Conservation (phyloP, 2,329 filamentous ascomycete genomes). For the Apiospora pterosperma region DNA sequence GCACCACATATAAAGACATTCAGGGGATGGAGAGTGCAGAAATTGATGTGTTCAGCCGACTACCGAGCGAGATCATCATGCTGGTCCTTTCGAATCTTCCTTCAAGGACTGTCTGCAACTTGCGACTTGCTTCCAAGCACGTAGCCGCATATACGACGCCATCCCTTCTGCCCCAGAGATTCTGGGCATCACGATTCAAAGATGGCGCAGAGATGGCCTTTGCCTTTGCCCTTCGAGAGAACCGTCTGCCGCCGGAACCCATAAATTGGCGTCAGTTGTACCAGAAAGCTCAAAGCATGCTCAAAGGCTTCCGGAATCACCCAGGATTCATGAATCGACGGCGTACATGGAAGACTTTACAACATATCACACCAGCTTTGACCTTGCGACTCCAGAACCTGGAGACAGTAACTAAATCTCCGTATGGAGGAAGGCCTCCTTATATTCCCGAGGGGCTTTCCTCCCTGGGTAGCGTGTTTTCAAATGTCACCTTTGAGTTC, state of each 20-base stretch:
- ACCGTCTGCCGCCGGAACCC: slow-evolving; percentile 9
- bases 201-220: slow-evolving; percentile 16
- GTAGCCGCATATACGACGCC: slow-evolving; percentile 12
- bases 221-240: slow-evolving; percentile 14
- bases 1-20: background rate
- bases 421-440: slow-evolving; percentile 4
- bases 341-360: slow-evolving; percentile 14
- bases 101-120: slow-evolving; percentile 11
- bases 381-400: slow-evolving; percentile 14
- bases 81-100: slow-evolving; percentile 14
- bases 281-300: slow-evolving; percentile 11
- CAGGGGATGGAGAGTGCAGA: background rate
- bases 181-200: slow-evolving; percentile 19
- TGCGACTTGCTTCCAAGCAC: slow-evolving; percentile 16
- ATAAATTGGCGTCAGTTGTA: slow-evolving; percentile 18
- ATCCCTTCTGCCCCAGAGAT: slow-evolving; percentile 12
- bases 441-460: background rate
- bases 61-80: slow-evolving; percentile 18
- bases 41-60: slow-evolving; percentile 12
- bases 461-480: background rate
- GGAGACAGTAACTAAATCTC: background rate
- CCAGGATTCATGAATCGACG: slow-evolving; percentile 16
- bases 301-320: slow-evolving; percentile 10
- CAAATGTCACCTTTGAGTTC: slow-evolving; percentile 4
- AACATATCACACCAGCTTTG: slow-evolving; percentile 12